Conservation (phyloP, 2,329 filamentous ascomycete genomes). For the Septoria petroselini region DNA sequence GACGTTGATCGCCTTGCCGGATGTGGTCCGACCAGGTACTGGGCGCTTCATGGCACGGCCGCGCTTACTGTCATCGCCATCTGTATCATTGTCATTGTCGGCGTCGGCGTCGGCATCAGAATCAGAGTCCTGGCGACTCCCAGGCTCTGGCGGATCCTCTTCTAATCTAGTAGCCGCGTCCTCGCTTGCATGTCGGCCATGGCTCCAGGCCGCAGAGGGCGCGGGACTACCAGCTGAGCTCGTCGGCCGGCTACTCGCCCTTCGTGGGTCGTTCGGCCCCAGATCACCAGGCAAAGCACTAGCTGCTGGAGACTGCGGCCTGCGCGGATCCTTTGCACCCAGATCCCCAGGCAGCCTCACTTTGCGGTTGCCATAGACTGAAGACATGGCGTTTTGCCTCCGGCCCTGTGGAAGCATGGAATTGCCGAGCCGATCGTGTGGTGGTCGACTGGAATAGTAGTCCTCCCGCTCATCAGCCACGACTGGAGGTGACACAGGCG, state of each 20-base stretch:
- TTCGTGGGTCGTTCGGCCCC: constrained; percentile 34
- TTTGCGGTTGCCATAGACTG: constrained; percentile 30
- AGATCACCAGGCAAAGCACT: constrained; percentile 33
- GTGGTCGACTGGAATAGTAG: constrained; percentile 32
- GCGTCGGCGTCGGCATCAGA: constrained; percentile 33
- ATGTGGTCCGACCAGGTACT: constrained; percentile 35
- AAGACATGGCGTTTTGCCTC: constrained; percentile 33
- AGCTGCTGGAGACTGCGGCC: constrained; percentile 35
- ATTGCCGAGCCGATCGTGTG: constrained; percentile 34
- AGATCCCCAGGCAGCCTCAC: constrained; percentile 39
- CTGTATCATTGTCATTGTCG: constrained; percentile 38
- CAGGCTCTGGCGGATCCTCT: constrained; percentile 32
- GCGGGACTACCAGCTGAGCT: constrained; percentile 33
- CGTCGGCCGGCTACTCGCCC: constrained; percentile 21
- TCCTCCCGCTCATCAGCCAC: constrained; percentile 23
- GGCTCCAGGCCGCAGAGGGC: constrained; percentile 23
- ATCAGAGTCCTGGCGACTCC: constrained; percentile 27
- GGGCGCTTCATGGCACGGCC: constrained; percentile 37
- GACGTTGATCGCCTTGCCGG: constrained; percentile 36
- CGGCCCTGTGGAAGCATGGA: constrained; percentile 30
- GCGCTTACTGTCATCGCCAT: constrained; percentile 31
- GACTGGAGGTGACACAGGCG: constrained; percentile 29
- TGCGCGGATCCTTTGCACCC: constrained; percentile 37
- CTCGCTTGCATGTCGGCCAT: constrained; percentile 27
- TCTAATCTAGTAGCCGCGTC: constrained; percentile 28